Conservation (phyloP, 805 yeast genomes). For the Saccharomyces paradoxus region DNA sequence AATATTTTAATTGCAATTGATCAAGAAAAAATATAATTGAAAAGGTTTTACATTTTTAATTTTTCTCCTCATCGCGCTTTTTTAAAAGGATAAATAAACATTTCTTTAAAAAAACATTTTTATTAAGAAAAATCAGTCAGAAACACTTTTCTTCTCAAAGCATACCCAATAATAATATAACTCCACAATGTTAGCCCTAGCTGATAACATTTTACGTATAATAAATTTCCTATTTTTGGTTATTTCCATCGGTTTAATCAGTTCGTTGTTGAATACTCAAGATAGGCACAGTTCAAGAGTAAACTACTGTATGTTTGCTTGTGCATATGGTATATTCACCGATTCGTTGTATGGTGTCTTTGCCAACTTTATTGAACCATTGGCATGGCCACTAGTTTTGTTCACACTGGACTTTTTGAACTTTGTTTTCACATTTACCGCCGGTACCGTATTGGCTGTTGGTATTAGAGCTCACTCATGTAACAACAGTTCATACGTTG, state of each 20-base stretch:
- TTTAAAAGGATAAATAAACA: neutral
- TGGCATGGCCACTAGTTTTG: slow-evolving; percentile 81
- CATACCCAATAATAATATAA: neutral
- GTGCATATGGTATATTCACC: slow-evolving; percentile 75
- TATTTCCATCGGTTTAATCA: slow-evolving; percentile 78
- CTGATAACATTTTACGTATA: slow-evolving; percentile 66
- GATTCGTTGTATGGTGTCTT: slow-evolving; percentile 68
- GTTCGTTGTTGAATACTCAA: slow-evolving; percentile 68
- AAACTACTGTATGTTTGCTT: slow-evolving; percentile 78
- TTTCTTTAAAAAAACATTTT: neutral
- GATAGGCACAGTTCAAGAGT: slow-evolving; percentile 58
- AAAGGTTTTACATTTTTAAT: neutral
- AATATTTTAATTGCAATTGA: neutral
- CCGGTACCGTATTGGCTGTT: slow-evolving; percentile 88
- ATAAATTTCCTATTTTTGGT: slow-evolving; percentile 68
- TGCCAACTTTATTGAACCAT: slow-evolving; percentile 60
- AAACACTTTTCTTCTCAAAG: neutral
- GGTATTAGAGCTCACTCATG: slow-evolving; percentile 83
- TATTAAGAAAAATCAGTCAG: neutral
- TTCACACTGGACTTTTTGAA: slow-evolving; percentile 75
- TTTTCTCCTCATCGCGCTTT: neutral
- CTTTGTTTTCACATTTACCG: slow-evolving; percentile 85
- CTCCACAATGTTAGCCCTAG: slow-evolving; percentile 50
- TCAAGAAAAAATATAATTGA: neutral
- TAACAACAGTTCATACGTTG: slow-evolving; percentile 53